These are phyloP conservation scores for Polygonum aviculare DNA, from an alignment of 148 eudicot species.

Conservation along the genomic window DNA sequence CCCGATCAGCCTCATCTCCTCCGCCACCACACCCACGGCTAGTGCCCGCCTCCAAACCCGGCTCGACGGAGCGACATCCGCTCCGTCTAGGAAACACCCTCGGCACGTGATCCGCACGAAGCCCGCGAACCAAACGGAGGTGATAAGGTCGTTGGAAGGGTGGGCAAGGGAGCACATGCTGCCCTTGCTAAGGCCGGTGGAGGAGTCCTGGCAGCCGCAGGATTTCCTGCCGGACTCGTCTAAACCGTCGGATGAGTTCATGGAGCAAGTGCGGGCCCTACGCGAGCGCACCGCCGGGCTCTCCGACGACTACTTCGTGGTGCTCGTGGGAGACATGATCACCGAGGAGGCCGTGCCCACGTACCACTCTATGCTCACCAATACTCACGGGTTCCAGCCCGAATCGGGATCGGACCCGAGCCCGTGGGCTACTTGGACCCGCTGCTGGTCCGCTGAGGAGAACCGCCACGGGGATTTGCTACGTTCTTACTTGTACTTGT, in stretches of 20 bases:
- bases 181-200: slow-evolving; percentile 28
- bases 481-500: too few relatives aligned
- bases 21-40: not conserved
- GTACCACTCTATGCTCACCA: slow-evolving; percentile 28
- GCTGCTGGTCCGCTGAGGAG: slow-evolving; percentile 19
- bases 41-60: not conserved
- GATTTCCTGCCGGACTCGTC: slow-evolving; percentile 24
- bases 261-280: slow-evolving; percentile 15
- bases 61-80: not conserved
- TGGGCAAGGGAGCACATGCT: slow-evolving; percentile 19
- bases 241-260: slow-evolving; percentile 12
- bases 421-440: slow-evolving; percentile 33
- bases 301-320: slow-evolving; percentile 34
- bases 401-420: slow-evolving; percentile 19
- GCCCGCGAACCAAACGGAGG: slow-evolving; percentile 18
- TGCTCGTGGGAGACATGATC: slow-evolving; percentile 35
- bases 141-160: slow-evolving; percentile 25
- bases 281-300: slow-evolving; percentile 15
- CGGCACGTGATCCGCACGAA: not conserved
- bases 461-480: too few relatives aligned
- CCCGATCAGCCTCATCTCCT: not conserved
- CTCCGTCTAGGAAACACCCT: not conserved
- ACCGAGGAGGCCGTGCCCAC: slow-evolving; percentile 37
- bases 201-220: slow-evolving; percentile 28
- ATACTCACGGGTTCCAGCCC: slow-evolving; percentile 24